Conservation (phyloP, 2,329 filamentous ascomycete species). For the Monosporascus sp. region DNA sequence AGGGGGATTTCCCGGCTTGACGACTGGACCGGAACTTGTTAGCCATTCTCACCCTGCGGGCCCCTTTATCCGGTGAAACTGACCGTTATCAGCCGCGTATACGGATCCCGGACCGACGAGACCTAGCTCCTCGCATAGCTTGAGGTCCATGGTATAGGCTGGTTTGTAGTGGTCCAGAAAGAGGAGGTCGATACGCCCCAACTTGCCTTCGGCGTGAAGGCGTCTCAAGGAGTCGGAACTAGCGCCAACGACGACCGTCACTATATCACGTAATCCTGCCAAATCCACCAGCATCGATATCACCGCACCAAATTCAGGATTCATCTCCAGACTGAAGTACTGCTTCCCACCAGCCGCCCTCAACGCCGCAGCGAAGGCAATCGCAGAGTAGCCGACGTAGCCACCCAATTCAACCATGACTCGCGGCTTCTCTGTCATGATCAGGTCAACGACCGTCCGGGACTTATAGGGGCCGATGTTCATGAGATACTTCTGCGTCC, state of each 20-base stretch:
- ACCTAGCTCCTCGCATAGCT: slow-evolving; percentile 67
- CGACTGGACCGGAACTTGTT: slow-evolving; percentile 32
- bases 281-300: slow-evolving; percentile 65
- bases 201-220: slow-evolving; percentile 45
- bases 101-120: slow-evolving; percentile 59
- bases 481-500: slow-evolving; percentile 68
- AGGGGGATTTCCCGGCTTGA: slow-evolving; percentile 65
- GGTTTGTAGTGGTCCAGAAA: slow-evolving; percentile 82
- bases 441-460: slow-evolving; percentile 62
- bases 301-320: slow-evolving; percentile 67
- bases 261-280: slow-evolving; percentile 64
- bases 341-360: slow-evolving; percentile 55
- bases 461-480: slow-evolving; percentile 75
- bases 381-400: slow-evolving; percentile 76
- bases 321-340: slow-evolving; percentile 69
- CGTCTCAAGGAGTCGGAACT: slow-evolving; percentile 60
- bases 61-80: neutral
- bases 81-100: slow-evolving; percentile 60
- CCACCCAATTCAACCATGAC: slow-evolving; percentile 74
- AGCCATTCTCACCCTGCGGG: neutral
- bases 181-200: slow-evolving; percentile 62
- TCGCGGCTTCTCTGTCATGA: slow-evolving; percentile 59
- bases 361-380: slow-evolving; percentile 66
- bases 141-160: slow-evolving; percentile 67
- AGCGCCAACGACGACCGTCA: slow-evolving; percentile 65